These are phyloP conservation scores for Spergularia azorica DNA, from an alignment of 179 eudicot species.

Conservation along the genomic window DNA sequence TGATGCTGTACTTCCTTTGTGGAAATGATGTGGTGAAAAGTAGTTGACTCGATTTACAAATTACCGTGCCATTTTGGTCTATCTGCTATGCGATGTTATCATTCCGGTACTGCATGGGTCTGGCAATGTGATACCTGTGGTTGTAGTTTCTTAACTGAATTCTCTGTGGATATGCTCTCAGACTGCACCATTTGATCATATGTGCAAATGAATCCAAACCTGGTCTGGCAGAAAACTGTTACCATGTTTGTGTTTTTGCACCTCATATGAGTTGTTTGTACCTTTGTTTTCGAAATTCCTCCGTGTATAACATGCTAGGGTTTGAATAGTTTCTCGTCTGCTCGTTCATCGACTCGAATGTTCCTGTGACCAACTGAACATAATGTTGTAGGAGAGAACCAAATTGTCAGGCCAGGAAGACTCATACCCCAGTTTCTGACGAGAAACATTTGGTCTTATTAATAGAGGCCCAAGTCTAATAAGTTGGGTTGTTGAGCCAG, in stretches of 20 bases:
- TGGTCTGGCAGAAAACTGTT: neutral
- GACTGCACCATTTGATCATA: neutral
- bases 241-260: neutral
- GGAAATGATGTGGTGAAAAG: neutral
- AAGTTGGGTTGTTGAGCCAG: constrained; percentile 23
- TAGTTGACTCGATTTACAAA: neutral
- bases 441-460: constrained; percentile 11
- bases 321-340: too few relatives aligned
- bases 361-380: neutral
- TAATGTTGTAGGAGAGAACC: constrained; percentile 7
- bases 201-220: neutral
- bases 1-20: constrained; percentile 1
- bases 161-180: constrained; percentile 7
- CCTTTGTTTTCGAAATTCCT: neutral
- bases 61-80: neutral
- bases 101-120: neutral
- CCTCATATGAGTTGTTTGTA: constrained; percentile 4
- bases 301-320: too few relatives aligned
- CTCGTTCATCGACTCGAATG: too few relatives aligned
- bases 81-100: neutral
- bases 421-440: constrained; percentile 13
- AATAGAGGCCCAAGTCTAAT: constrained; percentile 11
- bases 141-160: neutral
- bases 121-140: neutral
- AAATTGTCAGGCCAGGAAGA: constrained; percentile 19